phyloP scores from a whole-genome alignment of 106 monocot genomes.

The Narthecium ossifragum region DNA sequence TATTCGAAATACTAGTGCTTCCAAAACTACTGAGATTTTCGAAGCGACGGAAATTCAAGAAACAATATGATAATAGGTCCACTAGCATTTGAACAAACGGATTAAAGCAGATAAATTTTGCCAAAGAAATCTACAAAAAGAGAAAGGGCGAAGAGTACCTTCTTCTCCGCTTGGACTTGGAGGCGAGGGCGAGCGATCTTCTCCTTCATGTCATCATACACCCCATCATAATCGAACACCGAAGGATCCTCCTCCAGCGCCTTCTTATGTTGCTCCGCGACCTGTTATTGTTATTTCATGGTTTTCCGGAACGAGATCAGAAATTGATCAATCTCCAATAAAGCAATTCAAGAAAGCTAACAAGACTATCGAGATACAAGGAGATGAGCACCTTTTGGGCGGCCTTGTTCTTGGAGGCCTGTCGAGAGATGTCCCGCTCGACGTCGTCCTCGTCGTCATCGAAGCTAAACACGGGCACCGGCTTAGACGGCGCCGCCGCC shows the following conservation, averaged over 20 bases:
- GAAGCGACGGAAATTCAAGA: too few species aligned
- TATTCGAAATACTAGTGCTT: too few species aligned
- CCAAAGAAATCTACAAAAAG: too few species aligned
- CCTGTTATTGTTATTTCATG: too few species aligned
- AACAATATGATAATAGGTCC: not conserved
- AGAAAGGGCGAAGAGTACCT: slow-evolving; percentile 28
- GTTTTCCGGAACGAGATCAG: too few species aligned
- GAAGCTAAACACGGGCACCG: slow-evolving; percentile 13
- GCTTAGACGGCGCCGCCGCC: slow-evolving; percentile 13
- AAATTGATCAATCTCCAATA: not conserved
- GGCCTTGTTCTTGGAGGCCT: slow-evolving; percentile 37
- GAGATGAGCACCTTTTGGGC: slow-evolving; percentile 26
- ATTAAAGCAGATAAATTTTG: too few species aligned
- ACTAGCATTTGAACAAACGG: not conserved
- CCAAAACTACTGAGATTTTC: too few species aligned
- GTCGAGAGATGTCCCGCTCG: slow-evolving; percentile 45
- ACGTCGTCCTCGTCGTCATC: slow-evolving; percentile 48
- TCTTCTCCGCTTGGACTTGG: slow-evolving; percentile 54
- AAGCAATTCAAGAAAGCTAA: not conserved
- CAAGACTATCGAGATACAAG: not conserved
- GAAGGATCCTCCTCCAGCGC: slow-evolving; percentile 82
- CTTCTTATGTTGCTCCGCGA: slow-evolving; percentile 80
- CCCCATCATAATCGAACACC: slow-evolving; percentile 84
- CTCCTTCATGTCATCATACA: slow-evolving; percentile 86
- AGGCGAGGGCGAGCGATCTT: slow-evolving; percentile 49